A percentile compares a stretch with the other conserved stretches of the same genome.
Evolutionary conservation across 108 stramenopile genomes (phyloP).

Genomic region (Nitzschia palea): DNA sequence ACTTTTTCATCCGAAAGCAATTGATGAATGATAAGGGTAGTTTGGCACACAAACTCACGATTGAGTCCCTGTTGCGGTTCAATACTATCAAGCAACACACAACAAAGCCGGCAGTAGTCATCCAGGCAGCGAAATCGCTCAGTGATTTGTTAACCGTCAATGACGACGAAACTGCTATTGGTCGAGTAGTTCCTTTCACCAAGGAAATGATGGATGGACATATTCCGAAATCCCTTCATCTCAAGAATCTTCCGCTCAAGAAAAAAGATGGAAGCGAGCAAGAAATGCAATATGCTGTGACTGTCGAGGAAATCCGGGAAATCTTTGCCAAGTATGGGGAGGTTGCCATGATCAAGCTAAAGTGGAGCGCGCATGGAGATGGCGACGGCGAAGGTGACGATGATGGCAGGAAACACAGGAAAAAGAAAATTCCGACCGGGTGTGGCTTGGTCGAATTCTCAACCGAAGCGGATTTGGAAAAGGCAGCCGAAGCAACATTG

Average conservation of each 20-base stretch:
- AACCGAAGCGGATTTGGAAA: conserved; percentile 66
- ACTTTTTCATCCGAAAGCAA: conserved; percentile 75
- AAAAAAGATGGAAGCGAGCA: conserved; percentile 30
- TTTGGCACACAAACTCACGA: conserved; percentile 39
- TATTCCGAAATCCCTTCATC: conserved; percentile 58
- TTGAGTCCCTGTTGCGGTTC: conserved; percentile 68
- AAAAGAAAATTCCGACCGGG: conserved; percentile 48
- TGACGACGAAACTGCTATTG: conserved; percentile 56
- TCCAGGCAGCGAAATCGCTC: conserved; percentile 59
- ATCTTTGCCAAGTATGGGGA: conserved; percentile 74
- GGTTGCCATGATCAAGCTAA: conserved; percentile 68
- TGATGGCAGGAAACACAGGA: conserved; percentile 6
- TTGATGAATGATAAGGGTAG: conserved; percentile 42
- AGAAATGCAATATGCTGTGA: conserved; percentile 51
- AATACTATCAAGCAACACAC: conserved; percentile 74
- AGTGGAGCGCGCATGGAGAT: conserved; percentile 13
- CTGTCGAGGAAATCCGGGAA: conserved; percentile 64
- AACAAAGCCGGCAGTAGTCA: conserved; percentile 46
- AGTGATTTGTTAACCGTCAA: conserved; percentile 41
- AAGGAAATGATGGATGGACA: conserved; percentile 69
- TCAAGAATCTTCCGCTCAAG: conserved; percentile 67
- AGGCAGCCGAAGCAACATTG: conserved; percentile 69
- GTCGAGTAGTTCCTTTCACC: conserved; percentile 66
- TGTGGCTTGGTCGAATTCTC: conserved; percentile 85
- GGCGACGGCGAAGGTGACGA: conserved; percentile 22